These are phyloP conservation scores for Solanum bulbocastanum DNA, from an alignment of 257 asterid species.

Conservation along the genomic window DNA sequence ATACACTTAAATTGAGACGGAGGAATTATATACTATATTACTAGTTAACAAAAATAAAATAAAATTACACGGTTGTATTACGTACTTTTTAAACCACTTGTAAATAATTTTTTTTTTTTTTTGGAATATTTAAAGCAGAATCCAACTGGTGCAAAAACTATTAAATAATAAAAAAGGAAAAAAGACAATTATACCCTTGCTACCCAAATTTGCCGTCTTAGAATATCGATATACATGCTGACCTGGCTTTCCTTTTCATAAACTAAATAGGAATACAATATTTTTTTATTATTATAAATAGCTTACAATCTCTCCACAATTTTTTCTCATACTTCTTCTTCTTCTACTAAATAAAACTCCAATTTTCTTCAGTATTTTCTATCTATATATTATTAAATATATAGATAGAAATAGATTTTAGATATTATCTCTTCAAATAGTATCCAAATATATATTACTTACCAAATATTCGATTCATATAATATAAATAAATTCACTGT, in stretches of 20 bases:
- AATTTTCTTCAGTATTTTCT: background rate
- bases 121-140: background rate
- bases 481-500: background rate
- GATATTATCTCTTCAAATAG: background rate
- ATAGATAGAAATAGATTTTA: background rate
- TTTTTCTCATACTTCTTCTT: background rate
- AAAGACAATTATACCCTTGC: background rate
- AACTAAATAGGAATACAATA: background rate
- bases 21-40: too few species aligned
- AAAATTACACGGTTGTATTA: background rate
- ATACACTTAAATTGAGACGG: background rate
- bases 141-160: background rate
- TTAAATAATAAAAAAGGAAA: background rate
- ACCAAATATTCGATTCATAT: background rate
- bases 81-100: background rate
- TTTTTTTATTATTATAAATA: background rate
- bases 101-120: background rate
- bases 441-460: background rate
- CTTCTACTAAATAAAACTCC: background rate
- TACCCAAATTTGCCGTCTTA: background rate
- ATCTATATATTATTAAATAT: background rate
- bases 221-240: background rate
- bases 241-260: background rate
- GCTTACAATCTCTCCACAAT: background rate
- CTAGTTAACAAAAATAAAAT: too few species aligned